These are phyloP conservation scores for Aurifilum marmelostoma DNA, from an alignment of 2,329 filamentous ascomycete species.

Conservation along the genomic window DNA sequence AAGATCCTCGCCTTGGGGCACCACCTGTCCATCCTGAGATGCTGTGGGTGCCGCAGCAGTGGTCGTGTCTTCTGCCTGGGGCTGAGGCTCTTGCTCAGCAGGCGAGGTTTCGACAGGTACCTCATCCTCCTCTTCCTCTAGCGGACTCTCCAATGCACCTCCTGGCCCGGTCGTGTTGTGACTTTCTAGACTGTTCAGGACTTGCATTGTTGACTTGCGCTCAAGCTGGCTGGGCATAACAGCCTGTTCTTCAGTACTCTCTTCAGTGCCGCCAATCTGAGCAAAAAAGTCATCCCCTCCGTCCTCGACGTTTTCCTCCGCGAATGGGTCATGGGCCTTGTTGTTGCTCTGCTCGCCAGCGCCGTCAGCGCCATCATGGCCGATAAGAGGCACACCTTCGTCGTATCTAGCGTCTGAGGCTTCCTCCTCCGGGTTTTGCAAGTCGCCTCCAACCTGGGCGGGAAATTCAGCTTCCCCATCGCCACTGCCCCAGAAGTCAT, in stretches of 20 bases:
- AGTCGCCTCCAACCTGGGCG: conserved; percentile 48
- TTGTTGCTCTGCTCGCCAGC: conserved; percentile 31
- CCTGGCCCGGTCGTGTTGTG: conserved; percentile 34
- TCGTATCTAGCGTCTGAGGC: conserved; percentile 65
- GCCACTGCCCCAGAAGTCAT: conserved; percentile 29
- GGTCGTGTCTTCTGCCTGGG: conserved; percentile 32
- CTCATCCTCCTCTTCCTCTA: conserved; percentile 39
- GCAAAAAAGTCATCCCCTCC: conserved; percentile 65
- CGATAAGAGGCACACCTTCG: conserved; percentile 69
- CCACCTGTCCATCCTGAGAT: conserved; percentile 32
- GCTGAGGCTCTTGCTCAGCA: conserved; percentile 20
- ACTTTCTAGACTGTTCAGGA: conserved; percentile 55
- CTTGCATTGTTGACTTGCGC: conserved; percentile 72
- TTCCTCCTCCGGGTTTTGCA: conserved; percentile 46
- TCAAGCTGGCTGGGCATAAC: conserved; percentile 47
- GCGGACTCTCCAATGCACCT: conserved; percentile 37
- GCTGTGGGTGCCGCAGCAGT: conserved; percentile 32
- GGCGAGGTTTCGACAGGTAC: conserved; percentile 6
- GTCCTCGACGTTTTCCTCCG: conserved; percentile 48
- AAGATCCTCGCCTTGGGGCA: conserved; percentile 60
- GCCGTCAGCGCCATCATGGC: conserved; percentile 39
- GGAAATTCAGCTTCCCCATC: conserved; percentile 31
- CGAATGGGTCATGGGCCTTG: conserved; percentile 39
- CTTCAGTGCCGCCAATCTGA: conserved; percentile 45
- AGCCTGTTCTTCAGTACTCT: conserved; percentile 35